Evolutionary conservation across 2,329 filamentous ascomycete genomes (phyloP).

Genomic region (Periconia digitata): DNA sequence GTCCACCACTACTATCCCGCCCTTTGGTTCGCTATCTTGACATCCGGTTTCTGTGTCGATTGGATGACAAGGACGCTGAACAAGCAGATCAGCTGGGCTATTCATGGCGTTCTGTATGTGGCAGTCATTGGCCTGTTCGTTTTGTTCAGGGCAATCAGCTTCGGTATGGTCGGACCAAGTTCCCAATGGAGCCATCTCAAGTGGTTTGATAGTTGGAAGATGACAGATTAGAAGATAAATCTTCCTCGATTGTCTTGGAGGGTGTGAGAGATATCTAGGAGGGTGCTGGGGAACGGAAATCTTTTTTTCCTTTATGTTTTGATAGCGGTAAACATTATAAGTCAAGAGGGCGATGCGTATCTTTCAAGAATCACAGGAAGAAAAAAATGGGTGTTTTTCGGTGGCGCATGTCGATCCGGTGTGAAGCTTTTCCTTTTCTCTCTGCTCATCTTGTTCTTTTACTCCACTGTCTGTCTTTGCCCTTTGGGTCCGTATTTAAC

Average conservation of each 20-base stretch:
- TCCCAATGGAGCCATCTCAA: constrained; percentile 87
- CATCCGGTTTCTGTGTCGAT: constrained; percentile 83
- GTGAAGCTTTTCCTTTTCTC: no score
- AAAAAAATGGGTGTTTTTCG: no score
- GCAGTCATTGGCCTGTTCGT: constrained; percentile 80
- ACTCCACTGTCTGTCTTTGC: no score
- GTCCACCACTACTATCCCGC: constrained; percentile 99
- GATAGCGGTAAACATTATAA: no score
- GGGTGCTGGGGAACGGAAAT: neutral
- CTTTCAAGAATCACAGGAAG: no score
- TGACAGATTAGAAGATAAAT: constrained; percentile 66
- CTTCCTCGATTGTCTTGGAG: no score
- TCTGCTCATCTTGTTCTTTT: no score
- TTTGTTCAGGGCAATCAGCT: constrained; percentile 90
- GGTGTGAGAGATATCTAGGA: no score
- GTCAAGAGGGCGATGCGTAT: no score
- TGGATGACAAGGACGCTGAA: constrained; percentile 73
- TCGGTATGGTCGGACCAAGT: constrained; percentile 88
- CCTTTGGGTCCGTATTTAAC: no score
- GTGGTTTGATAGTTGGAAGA: constrained; percentile 88
- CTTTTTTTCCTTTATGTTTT: no score
- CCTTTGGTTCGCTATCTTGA: constrained; percentile 93
- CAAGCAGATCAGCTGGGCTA: constrained; percentile 62
- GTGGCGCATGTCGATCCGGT: no score
- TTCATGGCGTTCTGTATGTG: constrained; percentile 76